Base-by-base conservation (phyloP, 2,329 filamentous ascomycete genomes). In the Monosporascus sp. region DNA sequence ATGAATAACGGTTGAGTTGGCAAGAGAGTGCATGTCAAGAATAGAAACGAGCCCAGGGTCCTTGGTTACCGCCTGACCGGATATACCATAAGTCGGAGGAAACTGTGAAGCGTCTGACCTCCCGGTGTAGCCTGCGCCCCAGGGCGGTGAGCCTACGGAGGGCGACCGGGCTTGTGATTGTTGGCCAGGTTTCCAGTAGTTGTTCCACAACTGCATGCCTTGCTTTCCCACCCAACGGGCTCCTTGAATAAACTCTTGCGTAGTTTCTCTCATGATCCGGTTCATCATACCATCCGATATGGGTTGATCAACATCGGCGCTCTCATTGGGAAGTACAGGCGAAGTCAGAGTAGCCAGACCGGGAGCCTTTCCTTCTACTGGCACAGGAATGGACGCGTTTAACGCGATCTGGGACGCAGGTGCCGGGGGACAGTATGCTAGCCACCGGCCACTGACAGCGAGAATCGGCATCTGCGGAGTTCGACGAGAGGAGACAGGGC, bases 171-270 rank as follows among this genome's bases (percentile, higher is more conserved):
- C 65, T 61, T 67, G 69, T 70, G 72, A 70, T 58, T 74, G 72
- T 58, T 76, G 77, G 44, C 71, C 69, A 25, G 74, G 65, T 64
- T 88, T 90, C 82, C 88, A 91, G 71, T 94, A 93, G 63, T 80
- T 87, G 64, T 90, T 90, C 81, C 88, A 90, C 9, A 86, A 86
- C 65, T 90, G 86, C 64, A 85, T 77, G 22, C 89, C 84, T 65
- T 91, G 88, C 64, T 91, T 88, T 3, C 87, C 85, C 52, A 90
- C 82, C 85, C 87, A 91, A 59, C 82, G 86, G 25, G 85, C 87
- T 20, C 86, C 84, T 54, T 88, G 84, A 44, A 91, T 87, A 43
- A 90, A 74, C 63, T 90, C 88, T 64, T 93, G 89, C 0, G 89
- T 89, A 2, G 88, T 86, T 66, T 90, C 88, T 56, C 89, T 83